Evolutionary conservation across 2,329 filamentous ascomycete genomes (phyloP), one percentile per base, ranked within the genome.

Genomic region (Drechslerella coelobrocha): DNA sequence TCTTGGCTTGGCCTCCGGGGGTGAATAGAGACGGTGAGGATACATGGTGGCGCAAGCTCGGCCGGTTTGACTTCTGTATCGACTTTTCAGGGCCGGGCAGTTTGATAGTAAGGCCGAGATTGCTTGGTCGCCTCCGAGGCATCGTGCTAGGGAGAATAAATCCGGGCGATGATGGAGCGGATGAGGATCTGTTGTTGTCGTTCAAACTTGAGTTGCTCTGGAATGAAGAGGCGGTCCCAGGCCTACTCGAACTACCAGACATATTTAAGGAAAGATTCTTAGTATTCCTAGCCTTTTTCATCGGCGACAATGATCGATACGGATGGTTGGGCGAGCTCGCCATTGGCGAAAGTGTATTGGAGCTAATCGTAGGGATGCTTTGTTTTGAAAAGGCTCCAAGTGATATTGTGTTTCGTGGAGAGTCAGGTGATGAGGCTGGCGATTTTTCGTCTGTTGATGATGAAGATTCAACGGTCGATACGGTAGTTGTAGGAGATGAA

Each of bases 401-500:
- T 9, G 90, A 87, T 61, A 89, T 84, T 61, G 92, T 82, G 62
- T 89, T 89, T 60, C 89, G 82, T 1, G 92, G 91, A 1, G 94
- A 97, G 79, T 97, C 92, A 7, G 93, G 93, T 0, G 93, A 97
- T 21, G 92, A 91, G 56, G 89, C 93, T 2, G 94, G 92, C 3
- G 93, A 97, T 6, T 91, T 89, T 76, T 97, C 93, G 27, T 92
- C 92, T 52, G 94, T 84, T 27, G 91, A 90, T 7, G 91, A 93
- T 6, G 91, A 93, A 3, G 92, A 95, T 80, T 96, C 93, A 73
- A 93, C 91, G 19, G 91, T 96, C 4, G 92, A 96, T 53, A 94
- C 85, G 1, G 93, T 96, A 2, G 92, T 97, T 6, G 93, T 97
- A 0, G 94, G 94, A 7, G 93, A 97, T 21, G 93, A 96, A 77